phyloP scores from a whole-genome alignment of 768 basidiomycete species.

The Paxillus involutus region DNA sequence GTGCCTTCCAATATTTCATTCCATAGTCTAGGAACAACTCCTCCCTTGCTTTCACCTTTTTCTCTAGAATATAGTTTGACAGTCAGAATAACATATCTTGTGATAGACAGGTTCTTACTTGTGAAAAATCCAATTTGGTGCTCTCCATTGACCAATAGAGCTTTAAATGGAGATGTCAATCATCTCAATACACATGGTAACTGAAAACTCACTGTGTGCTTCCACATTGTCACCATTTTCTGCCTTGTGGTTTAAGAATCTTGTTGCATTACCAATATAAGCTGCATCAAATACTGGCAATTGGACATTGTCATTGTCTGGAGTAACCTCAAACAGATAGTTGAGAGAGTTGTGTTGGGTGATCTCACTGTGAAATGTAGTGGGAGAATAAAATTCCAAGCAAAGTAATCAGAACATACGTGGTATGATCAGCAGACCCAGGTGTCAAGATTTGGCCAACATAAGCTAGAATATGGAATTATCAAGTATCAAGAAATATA shows the following conservation, averaged over 20 bases:
- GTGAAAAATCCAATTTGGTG: slow-evolving; percentile 37
- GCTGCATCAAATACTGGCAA: slow-evolving; percentile 35
- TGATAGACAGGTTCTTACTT: slow-evolving; percentile 24
- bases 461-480: slow-evolving; percentile 35
- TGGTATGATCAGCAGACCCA: slow-evolving; percentile 13
- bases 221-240: slow-evolving; percentile 13
- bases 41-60: slow-evolving; percentile 25
- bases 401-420: neutral
- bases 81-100: neutral
- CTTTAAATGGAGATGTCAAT: slow-evolving; percentile 13
- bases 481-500: neutral
- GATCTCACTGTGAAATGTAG: slow-evolving; percentile 10
- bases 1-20: slow-evolving; percentile 20
- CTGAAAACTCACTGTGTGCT: slow-evolving; percentile 25
- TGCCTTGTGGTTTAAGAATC: slow-evolving; percentile 42
- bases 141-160: slow-evolving; percentile 31
- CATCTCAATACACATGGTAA: neutral
- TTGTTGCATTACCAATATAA: slow-evolving; percentile 42
- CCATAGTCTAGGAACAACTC: slow-evolving; percentile 41
- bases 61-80: slow-evolving; percentile 15
- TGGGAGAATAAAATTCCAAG: neutral
- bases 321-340: slow-evolving; percentile 33
- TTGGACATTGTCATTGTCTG: neutral
- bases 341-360: slow-evolving; percentile 23
- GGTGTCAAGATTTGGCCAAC: slow-evolving; percentile 27